These are phyloP conservation scores for Astragalus glycyphyllos DNA, from an alignment of 306 rosid genomes.

Conservation along the genomic window DNA sequence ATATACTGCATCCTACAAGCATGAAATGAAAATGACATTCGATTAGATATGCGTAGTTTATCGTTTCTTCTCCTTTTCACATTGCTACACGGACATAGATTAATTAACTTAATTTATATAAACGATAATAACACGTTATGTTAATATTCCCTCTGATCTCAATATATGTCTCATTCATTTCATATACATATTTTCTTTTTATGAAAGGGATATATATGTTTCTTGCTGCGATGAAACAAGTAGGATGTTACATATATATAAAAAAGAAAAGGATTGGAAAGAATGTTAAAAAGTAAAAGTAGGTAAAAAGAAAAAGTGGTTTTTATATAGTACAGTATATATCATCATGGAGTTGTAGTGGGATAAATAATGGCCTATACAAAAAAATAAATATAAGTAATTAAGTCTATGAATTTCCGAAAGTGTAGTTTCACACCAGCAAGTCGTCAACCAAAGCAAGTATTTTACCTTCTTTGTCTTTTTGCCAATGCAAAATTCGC, in stretches of 20 bases:
- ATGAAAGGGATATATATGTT: neutral
- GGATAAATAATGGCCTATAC: too few relatives aligned
- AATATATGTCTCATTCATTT: constrained; percentile 13
- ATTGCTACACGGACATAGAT: neutral
- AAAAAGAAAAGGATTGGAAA: constrained; percentile 1
- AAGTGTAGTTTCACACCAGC: too few relatives aligned
- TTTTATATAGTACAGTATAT: too few relatives aligned
- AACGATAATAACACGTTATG: neutral
- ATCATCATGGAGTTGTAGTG: too few relatives aligned
- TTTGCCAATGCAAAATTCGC: too few relatives aligned
- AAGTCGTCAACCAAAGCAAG: too few relatives aligned
- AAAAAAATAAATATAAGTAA: too few relatives aligned
- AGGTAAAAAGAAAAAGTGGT: constrained; percentile 24
- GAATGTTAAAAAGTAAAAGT: constrained; percentile 23
- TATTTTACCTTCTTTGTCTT: too few relatives aligned
- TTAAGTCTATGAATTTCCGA: too few relatives aligned
- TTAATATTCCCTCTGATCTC: constrained; percentile 1
- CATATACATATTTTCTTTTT: neutral
- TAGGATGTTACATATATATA: neutral
- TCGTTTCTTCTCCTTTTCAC: constrained; percentile 28
- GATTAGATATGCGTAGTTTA: constrained; percentile 15
- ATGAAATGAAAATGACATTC: constrained; percentile 37
- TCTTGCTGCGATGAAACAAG: neutral
- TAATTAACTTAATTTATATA: neutral
- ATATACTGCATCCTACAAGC: neutral